These are phyloP conservation scores for Abrus precatorius DNA, from an alignment of 306 rosid genomes.

Conservation along the genomic window DNA sequence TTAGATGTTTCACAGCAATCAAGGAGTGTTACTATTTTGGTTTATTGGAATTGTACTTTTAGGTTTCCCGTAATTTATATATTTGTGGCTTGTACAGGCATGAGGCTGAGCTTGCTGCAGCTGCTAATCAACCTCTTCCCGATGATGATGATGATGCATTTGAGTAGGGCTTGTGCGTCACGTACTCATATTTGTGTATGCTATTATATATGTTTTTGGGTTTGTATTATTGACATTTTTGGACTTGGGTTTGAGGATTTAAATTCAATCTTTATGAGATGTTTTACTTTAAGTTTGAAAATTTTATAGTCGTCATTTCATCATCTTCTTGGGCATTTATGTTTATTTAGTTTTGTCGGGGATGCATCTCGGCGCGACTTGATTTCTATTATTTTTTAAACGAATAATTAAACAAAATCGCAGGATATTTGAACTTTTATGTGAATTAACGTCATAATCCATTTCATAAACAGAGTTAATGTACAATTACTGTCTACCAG, in stretches of 20 bases:
- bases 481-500: no score
- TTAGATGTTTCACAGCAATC: background rate
- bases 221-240: background rate
- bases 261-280: constrained; percentile 3
- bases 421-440: background rate
- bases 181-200: constrained; percentile 38
- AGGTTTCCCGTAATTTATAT: background rate
- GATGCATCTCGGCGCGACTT: no score
- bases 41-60: background rate
- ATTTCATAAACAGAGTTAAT: no score
- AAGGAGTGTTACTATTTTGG: background rate
- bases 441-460: background rate
- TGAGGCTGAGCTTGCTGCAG: constrained; percentile 66
- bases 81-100: constrained; percentile 57
- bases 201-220: background rate
- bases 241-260: constrained; percentile 41
- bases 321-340: no score
- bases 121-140: constrained; percentile 75
- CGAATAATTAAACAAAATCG: no score
- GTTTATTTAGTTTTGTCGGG: no score
- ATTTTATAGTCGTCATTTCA: background rate
- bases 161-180: constrained; percentile 46
- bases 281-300: constrained; percentile 2
- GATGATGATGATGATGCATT: constrained; percentile 40
- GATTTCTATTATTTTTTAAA: no score